Percentiles rank a stretch among this genome's conserved stretches.
phyloP scores from a whole-genome alignment of 345 rosid species.

The Eucalyptus regnans region DNA sequence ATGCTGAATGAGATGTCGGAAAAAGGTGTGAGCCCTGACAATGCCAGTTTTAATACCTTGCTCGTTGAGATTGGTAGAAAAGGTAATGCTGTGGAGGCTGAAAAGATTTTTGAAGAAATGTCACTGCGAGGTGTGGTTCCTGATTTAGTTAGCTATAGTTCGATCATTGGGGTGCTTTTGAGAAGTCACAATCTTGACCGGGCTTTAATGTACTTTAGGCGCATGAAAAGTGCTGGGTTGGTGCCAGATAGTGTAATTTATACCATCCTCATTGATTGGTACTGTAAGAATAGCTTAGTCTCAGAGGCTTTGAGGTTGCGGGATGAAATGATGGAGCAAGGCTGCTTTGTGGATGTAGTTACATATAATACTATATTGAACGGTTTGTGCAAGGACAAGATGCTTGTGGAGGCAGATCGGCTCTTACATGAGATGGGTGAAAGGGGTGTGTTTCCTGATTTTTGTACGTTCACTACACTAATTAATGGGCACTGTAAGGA shows the following conservation, averaged over 20 bases:
- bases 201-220: conserved; percentile 38
- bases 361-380: conserved; percentile 61
- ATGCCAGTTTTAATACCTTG: conserved; percentile 55
- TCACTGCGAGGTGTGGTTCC: conserved; percentile 24
- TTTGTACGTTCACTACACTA: conserved; percentile 62
- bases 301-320: conserved; percentile 50
- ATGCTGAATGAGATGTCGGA: conserved; percentile 44
- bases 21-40: conserved; percentile 50
- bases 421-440: conserved; percentile 55
- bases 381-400: conserved; percentile 62
- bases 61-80: conserved; percentile 58
- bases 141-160: conserved; percentile 59
- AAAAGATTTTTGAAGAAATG: conserved; percentile 50
- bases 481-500: conserved; percentile 73
- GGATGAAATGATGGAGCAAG: conserved; percentile 59
- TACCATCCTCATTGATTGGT: conserved; percentile 67
- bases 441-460: conserved; percentile 56
- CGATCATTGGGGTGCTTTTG: conserved; percentile 18
- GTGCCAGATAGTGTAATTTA: conserved; percentile 60
- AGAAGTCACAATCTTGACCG: conserved; percentile 12
- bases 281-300: conserved; percentile 44
- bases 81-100: conserved; percentile 32
- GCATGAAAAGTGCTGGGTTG: conserved; percentile 43
- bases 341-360: conserved; percentile 68
- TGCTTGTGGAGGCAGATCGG: conserved; percentile 55